Evolutionary conservation across 2,329 filamentous ascomycete species (phyloP).

Genomic region (Drechslerella coelobrocha): DNA sequence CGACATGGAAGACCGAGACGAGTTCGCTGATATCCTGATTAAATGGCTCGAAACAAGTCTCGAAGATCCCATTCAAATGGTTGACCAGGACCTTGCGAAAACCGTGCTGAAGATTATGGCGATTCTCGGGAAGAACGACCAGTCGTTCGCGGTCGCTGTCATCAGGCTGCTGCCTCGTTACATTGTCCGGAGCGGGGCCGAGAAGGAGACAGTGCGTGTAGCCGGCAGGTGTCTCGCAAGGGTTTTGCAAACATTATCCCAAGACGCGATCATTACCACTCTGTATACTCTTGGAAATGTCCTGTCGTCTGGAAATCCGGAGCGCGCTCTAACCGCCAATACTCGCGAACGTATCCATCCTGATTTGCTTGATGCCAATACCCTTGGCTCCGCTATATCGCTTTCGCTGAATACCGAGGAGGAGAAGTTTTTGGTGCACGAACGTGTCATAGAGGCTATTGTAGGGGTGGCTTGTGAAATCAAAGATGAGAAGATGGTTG

Average conservation of each 20-base stretch:
- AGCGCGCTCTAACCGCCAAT: conserved; percentile 63
- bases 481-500: conserved; percentile 88
- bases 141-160: conserved; percentile 74
- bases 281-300: conserved; percentile 97
- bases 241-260: conserved; percentile 80
- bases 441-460: conserved; percentile 92
- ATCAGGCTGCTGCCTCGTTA: conserved; percentile 82
- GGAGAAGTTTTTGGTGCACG: conserved; percentile 77
- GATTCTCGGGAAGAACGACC: conserved; percentile 76
- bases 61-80: conserved; percentile 80
- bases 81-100: conserved; percentile 76
- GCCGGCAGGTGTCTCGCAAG: conserved; percentile 86
- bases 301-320: conserved; percentile 72
- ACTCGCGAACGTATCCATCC: conserved; percentile 52
- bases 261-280: conserved; percentile 92
- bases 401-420: conserved; percentile 77
- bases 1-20: conserved; percentile 38
- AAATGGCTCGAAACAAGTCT: conserved; percentile 85
- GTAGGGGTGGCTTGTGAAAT: conserved; percentile 84
- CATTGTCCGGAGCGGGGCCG: conserved; percentile 81
- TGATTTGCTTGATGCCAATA: conserved; percentile 59
- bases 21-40: conserved; percentile 74
- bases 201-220: conserved; percentile 71
- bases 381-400: conserved; percentile 75
- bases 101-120: conserved; percentile 82